Base-by-base conservation (phyloP, 2,329 filamentous ascomycete species). In the Trichoderma sp. region DNA sequence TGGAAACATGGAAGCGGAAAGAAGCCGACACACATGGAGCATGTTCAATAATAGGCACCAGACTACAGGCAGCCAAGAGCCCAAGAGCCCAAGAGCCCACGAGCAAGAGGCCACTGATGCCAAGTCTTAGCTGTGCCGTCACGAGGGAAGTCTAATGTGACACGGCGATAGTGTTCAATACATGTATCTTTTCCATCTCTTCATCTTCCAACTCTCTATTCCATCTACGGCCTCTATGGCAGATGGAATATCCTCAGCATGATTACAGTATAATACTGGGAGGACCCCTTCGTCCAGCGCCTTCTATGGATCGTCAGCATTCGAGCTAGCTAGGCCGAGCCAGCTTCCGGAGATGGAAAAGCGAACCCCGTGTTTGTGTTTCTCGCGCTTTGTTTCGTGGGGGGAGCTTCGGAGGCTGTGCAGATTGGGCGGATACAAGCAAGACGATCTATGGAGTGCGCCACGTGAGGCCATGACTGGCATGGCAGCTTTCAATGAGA, bases 91-190 rank as follows among this genome's bases (percentile, higher is more conserved):
- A 65, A 56, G 52, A 47, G 40, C 35, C 35, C 37, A 21, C 29
- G 27, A 58, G 37, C 33, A 58, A 47, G 40, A 53, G 53, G 31
- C 53, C 16, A 33, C 55, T 29, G 64, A 59, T 49, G 53, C 53
- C 64, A 67, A 59, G 64, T 59, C 64, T 67, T 43, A 59, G 55
- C 58, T 35, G 31, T 61, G 52, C 27, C 53, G 60, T 69, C 67
- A 69, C 67, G 67, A 69, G 67, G 60, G 40, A 37, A 53, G 8
- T 43, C 67, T 33, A 57, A 33, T 62, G 60, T 69, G 67, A 69
- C 59, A 40, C 14, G 19, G 19, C 40, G 6, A 24, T 21, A 10
- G 11, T 37, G 43, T 49, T 59, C 10, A 27, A 27, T 37, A n/a
- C n/a, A n/a, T n/a, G n/a, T n/a, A 14, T 35, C 19, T 16, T 49